A percentile compares a stretch with the other conserved stretches of the same genome.
phyloP scores from a whole-genome alignment of 1,139 yeast species.

The Pichia sp. region DNA sequence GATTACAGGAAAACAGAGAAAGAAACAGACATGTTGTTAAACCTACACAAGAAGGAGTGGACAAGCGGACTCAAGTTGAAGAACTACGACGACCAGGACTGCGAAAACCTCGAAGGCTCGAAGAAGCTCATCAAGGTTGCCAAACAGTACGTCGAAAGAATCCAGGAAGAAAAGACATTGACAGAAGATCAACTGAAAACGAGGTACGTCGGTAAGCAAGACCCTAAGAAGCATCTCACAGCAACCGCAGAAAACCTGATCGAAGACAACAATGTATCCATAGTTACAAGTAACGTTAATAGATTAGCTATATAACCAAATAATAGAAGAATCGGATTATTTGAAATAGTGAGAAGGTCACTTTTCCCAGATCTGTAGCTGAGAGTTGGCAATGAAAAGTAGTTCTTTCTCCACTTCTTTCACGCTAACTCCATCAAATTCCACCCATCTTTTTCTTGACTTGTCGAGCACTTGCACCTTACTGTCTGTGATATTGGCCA shows the following conservation, averaged over 20 bases:
- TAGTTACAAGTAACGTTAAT: slow-evolving; percentile 85
- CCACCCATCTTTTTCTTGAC: slow-evolving; percentile 48
- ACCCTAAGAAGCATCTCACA: slow-evolving; percentile 93
- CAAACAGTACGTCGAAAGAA: slow-evolving; percentile 82
- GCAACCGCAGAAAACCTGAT: slow-evolving; percentile 83
- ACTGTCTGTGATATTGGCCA: slow-evolving; percentile 53
- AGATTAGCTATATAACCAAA: slow-evolving; percentile 61
- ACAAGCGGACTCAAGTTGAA: slow-evolving; percentile 80
- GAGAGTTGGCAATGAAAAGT: slow-evolving; percentile 57
- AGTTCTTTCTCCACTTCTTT: slow-evolving; percentile 51
- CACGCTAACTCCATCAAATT: slow-evolving; percentile 49
- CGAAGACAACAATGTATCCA: slow-evolving; percentile 85
- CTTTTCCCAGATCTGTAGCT: slow-evolving; percentile 63
- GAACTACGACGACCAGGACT: slow-evolving; percentile 76
- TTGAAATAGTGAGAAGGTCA: background rate
- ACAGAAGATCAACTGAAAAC: slow-evolving; percentile 87
- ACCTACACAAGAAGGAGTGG: slow-evolving; percentile 95
- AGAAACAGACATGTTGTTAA: slow-evolving; percentile 91
- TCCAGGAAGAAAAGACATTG: slow-evolving; percentile 87
- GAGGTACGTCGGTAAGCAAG: slow-evolving; percentile 96
- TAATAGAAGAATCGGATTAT: background rate
- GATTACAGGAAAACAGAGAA: slow-evolving; percentile 90
- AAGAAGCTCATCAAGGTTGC: slow-evolving; percentile 86
- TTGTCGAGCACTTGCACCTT: slow-evolving; percentile 47
- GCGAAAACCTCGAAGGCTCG: slow-evolving; percentile 67